Evolutionary conservation across 352 stramenopile genomes (phyloP).

Genomic region (Phytopythium litorale): DNA sequence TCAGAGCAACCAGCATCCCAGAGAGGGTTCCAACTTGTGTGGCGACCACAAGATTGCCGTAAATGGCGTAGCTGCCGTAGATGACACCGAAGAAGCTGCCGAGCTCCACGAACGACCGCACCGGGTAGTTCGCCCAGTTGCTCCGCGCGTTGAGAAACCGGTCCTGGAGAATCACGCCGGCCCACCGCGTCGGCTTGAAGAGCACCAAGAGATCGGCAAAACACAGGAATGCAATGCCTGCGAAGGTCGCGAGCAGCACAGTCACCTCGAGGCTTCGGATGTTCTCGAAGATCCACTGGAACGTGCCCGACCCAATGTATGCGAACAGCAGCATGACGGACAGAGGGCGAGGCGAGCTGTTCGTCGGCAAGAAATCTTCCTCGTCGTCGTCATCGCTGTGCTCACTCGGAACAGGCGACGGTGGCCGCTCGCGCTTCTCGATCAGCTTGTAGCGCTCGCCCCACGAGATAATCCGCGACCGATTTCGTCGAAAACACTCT

Average conservation of each 20-base stretch:
- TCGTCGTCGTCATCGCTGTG: slow-evolving; percentile 8
- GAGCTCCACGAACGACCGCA: slow-evolving; percentile 82
- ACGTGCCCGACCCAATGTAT: slow-evolving; percentile 82
- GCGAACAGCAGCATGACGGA: slow-evolving; percentile 76
- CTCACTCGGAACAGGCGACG: slow-evolving; percentile 17
- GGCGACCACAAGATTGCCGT: slow-evolving; percentile 68
- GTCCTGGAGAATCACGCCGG: slow-evolving; percentile 81
- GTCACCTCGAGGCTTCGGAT: slow-evolving; percentile 82
- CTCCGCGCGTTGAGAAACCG: slow-evolving; percentile 66
- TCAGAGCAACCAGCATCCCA: slow-evolving; percentile 74
- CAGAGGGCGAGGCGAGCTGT: slow-evolving; percentile 21
- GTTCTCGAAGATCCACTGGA: slow-evolving; percentile 89
- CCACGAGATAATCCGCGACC: slow-evolving; percentile 52
- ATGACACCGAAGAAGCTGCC: slow-evolving; percentile 86
- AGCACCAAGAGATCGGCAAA: slow-evolving; percentile 64
- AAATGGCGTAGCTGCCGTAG: slow-evolving; percentile 85
- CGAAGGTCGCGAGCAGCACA: slow-evolving; percentile 66
- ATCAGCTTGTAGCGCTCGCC: slow-evolving; percentile 13
- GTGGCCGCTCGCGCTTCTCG: slow-evolving; percentile 10
- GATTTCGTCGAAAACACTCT: slow-evolving; percentile 69
- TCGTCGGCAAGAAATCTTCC: background rate
- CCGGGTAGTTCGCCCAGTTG: slow-evolving; percentile 73
- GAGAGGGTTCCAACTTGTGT: slow-evolving; percentile 82
- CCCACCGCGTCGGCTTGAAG: slow-evolving; percentile 60
- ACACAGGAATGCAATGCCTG: slow-evolving; percentile 81